Evolutionary conservation across 352 stramenopile genomes (phyloP), one percentile per base, ranked within the genome.

Genomic region (Globisporangium apiculatum): DNA sequence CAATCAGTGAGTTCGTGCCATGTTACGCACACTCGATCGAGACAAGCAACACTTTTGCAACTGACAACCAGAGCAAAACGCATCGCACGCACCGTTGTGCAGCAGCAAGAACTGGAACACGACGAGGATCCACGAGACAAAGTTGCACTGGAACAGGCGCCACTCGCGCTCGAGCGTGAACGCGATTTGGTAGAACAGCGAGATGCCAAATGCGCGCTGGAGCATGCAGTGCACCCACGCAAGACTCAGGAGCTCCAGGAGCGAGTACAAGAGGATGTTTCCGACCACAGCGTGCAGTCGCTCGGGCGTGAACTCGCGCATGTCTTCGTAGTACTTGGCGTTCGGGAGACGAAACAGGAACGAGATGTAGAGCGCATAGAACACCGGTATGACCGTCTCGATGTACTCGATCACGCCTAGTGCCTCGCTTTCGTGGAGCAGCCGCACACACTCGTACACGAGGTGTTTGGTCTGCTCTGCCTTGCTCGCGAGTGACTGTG

Each of bases 101-200:
- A 51, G 40, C n/a, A 75, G 62, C 15, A 65, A 51, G 37, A 73
- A 61, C n/a, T 67, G 47, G 18, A 81, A 61, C 10, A 66, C 48
- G 42, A 64, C 68, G 7, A 64, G 54, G 42, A 75, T 55, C 57
- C 57, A 69, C 35, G 64, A 46, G 37, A 77, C 55, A n/a, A 76
- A 52, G 9, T 60, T 61, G 48, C 60, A 54, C 36, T 76, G 68
- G 36, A 75, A 68, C 45, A 66, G 57, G n/a, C 48, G 37, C 14
- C 51, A 43, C 49, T 77, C 66, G 24, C 52, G 62, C 55, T 75
- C 61, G 14, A 77, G 52, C 40, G 73, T 65, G 48, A 72, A 77
- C 4, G 56, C 61, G 11, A 77, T 52, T 45, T 71, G 64, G 18
- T 62, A 63, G 15, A 78, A 15, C 11, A 66, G 41, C 3, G 58